Evolutionary conservation across 148 eudicot species (phyloP), one percentile per base, ranked within the genome.

Genomic region (Vaccinium darrowii): DNA sequence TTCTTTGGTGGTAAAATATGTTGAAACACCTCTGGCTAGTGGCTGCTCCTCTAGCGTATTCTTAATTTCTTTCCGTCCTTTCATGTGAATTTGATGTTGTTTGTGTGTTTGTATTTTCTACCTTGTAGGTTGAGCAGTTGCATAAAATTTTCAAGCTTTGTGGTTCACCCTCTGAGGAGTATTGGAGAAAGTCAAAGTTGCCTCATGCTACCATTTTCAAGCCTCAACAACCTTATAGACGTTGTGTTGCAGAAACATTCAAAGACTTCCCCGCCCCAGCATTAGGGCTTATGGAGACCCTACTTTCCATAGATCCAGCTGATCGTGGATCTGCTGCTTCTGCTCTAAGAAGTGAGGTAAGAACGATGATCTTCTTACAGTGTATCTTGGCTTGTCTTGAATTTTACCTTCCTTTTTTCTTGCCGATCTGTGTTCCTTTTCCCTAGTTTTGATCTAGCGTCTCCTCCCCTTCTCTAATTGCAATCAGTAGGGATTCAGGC

Each of bases 91-190:
- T 83, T 30, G 65, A 86, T 72, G 57, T 49, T 83, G 43, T 25
- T 23, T 76, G 11, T 39, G 49, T 57, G 72, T 71, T 81, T 78
- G 39, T 82, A 23, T 67, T 85, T 52, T 30, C 62, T 83, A 50
- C 77, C 47, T 80, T 83, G 19, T 86, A 97, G 99, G 98, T 97
- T 86, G 99, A 97, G 85, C 99, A 97, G 87, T 83, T 97, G 81
- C 98, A 97, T 87, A 95, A 95, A 87, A 97, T 97, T 60, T 97
- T 97, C 90, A 95, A 93, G 92, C 99, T 97, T 57, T 97, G 99
- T 87, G 99, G 99, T 18, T 97, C 98, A 69, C 99, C 99, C 60
- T 92, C 98, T 19, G 99, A 97, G 92, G 99, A 97, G 50, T 97
- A 97, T 85, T 97, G 99, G 99, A 94, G 88, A 86, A 93, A 91